A percentile compares a stretch with the other conserved stretches of the same genome.
phyloP scores from a whole-genome alignment of 805 yeast genomes.

The Kodamaea fukazawae region DNA sequence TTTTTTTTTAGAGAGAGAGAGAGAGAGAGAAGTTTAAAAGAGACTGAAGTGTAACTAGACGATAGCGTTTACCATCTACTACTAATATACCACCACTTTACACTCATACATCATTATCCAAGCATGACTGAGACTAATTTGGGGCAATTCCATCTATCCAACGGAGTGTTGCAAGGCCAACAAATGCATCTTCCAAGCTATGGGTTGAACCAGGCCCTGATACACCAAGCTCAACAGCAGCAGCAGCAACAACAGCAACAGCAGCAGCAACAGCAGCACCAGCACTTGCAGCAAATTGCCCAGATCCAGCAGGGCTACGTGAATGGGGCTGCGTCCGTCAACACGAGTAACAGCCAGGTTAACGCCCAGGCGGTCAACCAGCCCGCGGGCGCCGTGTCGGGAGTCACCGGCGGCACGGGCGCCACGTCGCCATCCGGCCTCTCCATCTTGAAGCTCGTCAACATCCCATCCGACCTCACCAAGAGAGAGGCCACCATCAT shows the following conservation, averaged over 20 bases:
- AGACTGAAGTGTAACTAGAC: not conserved
- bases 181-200: constrained; percentile 1
- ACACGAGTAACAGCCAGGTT: too few species aligned
- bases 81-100: not conserved
- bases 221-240: not conserved
- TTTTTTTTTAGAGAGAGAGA: constrained; percentile 1
- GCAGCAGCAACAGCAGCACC: constrained; percentile 10
- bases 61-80: not conserved
- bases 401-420: not conserved
- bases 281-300: constrained; percentile 9
- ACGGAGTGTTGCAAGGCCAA: constrained; percentile 4
- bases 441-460: constrained; percentile 33
- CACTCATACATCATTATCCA: not conserved
- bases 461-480: constrained; percentile 62
- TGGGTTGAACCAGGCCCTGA: not conserved
- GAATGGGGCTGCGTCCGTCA: too few species aligned
- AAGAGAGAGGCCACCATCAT: constrained; percentile 64
- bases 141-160: constrained; percentile 13
- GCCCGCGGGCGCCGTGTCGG: constrained; percentile 1
- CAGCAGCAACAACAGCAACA: constrained; percentile 9
- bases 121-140: constrained; percentile 15
- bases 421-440: constrained; percentile 5
- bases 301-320: constrained; percentile 1
- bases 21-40: not conserved
- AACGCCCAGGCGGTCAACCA: not conserved